These are phyloP conservation scores for Biscogniauxia mediterranea DNA, from an alignment of 2,329 filamentous ascomycete genomes.

Conservation along the genomic window DNA sequence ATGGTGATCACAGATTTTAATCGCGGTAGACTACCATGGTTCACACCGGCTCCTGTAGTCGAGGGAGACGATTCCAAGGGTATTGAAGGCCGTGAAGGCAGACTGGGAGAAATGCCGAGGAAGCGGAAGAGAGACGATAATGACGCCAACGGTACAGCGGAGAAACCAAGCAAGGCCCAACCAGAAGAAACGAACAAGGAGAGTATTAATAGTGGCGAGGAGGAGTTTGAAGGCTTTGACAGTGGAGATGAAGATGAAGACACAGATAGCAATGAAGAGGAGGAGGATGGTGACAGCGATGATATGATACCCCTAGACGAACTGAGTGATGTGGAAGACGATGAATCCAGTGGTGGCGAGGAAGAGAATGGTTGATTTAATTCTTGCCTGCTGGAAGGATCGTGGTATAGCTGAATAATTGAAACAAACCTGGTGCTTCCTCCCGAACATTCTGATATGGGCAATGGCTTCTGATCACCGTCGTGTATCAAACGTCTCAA, in stretches of 20 bases:
- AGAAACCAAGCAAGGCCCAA: conserved; percentile 18
- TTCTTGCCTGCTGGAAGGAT: conserved; percentile 29
- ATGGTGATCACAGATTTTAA: conserved; percentile 97
- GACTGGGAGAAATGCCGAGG: conserved; percentile 81
- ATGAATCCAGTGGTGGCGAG: conserved; percentile 31
- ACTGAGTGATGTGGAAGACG: conserved; percentile 31
- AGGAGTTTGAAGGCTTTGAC: conserved; percentile 49
- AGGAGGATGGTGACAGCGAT: conserved; percentile 39
- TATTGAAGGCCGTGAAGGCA: conserved; percentile 71
- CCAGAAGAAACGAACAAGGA: conserved; percentile 20
- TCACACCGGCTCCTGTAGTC: conserved; percentile 70
- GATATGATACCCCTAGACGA: conserved; percentile 46
- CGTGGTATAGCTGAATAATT: conserved; percentile 41
- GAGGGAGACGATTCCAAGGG: conserved; percentile 51
- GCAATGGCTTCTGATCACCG: background rate
- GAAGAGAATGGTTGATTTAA: conserved; percentile 33
- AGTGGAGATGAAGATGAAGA: conserved; percentile 39
- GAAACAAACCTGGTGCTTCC: conserved; percentile 27
- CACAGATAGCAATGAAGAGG: conserved; percentile 34
- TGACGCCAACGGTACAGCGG: conserved; percentile 37
- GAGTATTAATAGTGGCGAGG: conserved; percentile 32
- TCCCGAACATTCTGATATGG: background rate
- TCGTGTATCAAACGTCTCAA: no score
- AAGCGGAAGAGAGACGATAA: conserved; percentile 67
- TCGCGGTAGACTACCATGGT: conserved; percentile 95